phyloP scores from a whole-genome alignment of 2,329 filamentous ascomycete species.

The Calonectria ilicicola region DNA sequence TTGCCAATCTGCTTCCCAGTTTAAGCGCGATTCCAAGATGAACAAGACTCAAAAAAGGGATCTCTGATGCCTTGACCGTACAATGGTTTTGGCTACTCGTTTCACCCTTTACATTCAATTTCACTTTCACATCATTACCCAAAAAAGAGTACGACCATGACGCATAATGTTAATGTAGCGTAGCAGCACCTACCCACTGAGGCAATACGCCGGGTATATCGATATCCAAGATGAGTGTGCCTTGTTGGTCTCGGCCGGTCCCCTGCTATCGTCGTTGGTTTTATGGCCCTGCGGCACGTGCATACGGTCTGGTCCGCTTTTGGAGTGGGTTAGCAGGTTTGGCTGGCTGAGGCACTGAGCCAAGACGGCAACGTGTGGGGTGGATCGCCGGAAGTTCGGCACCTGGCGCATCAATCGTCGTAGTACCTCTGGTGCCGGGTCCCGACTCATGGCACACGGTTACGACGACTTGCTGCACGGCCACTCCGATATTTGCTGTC shows the following conservation, averaged over 20 bases:
- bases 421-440: conserved; percentile 16
- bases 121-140: not conserved
- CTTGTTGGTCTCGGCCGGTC: not conserved
- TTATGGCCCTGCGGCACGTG: not conserved
- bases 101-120: conserved; percentile 69
- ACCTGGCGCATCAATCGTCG: conserved; percentile 35
- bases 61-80: conserved; percentile 68
- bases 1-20: conserved; percentile 64
- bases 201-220: not conserved
- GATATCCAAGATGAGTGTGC: not conserved
- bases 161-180: not conserved
- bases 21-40: conserved; percentile 68
- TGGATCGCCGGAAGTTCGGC: conserved; percentile 43
- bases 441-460: conserved; percentile 37
- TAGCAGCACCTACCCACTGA: no score
- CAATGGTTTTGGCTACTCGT: conserved; percentile 70
- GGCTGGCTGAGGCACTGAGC: not conserved
- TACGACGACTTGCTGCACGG: conserved; percentile 30
- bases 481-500: conserved; percentile 32
- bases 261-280: not conserved
- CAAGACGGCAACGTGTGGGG: conserved; percentile 31
- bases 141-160: not conserved
- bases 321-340: not conserved
- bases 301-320: conserved; percentile 3
- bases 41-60: conserved; percentile 57